Conservation (phyloP, 1,284 basidiomycete species). For the Naganishia albida region DNA sequence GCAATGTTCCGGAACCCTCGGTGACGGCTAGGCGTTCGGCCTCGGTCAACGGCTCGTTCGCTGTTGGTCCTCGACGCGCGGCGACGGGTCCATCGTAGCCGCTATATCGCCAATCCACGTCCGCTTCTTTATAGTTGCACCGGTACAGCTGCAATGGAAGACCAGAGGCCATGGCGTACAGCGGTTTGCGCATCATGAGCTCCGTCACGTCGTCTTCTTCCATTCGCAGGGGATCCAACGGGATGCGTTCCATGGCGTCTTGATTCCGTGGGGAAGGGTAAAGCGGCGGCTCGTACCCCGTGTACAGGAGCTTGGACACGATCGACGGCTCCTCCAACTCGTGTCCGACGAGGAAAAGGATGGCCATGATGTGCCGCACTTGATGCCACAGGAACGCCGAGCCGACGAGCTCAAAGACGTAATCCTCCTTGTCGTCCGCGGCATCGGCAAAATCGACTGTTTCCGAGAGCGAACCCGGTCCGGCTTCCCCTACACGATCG, state of each 20-base stretch:
- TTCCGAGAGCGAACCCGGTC: background rate
- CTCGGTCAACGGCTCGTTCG: slow-evolving; percentile 20
- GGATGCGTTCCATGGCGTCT: background rate
- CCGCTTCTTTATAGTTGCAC: slow-evolving; percentile 71
- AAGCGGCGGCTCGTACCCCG: slow-evolving; percentile 45
- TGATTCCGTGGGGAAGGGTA: slow-evolving; percentile 16
- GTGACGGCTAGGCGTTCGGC: slow-evolving; percentile 36
- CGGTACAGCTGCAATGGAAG: slow-evolving; percentile 92
- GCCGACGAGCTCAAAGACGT: slow-evolving; percentile 84
- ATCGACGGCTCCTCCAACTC: slow-evolving; percentile 74
- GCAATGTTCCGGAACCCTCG: slow-evolving; percentile 42
- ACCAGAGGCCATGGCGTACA: slow-evolving; percentile 89
- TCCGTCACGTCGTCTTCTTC: slow-evolving; percentile 43
- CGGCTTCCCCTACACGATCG: slow-evolving; percentile 6
- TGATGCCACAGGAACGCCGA: slow-evolving; percentile 95
- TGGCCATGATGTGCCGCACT: slow-evolving; percentile 92
- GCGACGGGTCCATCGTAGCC: slow-evolving; percentile 50
- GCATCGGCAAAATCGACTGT: slow-evolving; percentile 14
- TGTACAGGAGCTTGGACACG: slow-evolving; percentile 75
- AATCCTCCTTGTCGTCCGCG: slow-evolving; percentile 39
- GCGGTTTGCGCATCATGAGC: slow-evolving; percentile 69
- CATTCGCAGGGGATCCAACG: slow-evolving; percentile 41
- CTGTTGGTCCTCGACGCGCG: slow-evolving; percentile 33
- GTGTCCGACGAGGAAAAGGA: slow-evolving; percentile 85
- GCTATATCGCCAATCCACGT: slow-evolving; percentile 72